Base-by-base conservation (phyloP, 306 rosid species). In the Lathyrus oleraceus region DNA sequence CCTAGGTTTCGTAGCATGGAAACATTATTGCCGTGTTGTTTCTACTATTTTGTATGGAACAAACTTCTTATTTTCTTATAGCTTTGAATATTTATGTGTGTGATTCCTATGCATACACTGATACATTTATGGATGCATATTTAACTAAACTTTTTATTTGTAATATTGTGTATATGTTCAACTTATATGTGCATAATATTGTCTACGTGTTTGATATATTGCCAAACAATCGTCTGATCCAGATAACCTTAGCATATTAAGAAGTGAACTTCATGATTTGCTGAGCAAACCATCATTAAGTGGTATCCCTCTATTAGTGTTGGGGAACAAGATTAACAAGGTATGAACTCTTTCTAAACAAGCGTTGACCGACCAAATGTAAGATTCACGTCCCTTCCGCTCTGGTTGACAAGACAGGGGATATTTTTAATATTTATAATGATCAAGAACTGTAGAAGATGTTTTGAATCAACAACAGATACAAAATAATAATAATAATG, bases 1-100 rank as follows among this genome's bases (percentile, higher is more conserved):
- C 97, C 97, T 63, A 87, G 97, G 81, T 91, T 91, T 79, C 96
- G 96, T 79, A 91, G 96, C 89, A 88, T 88, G 97, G 97, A 96
- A 91, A 69, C 87, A 96, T 54, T 91, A 91, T 69, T 91, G 97
- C 56, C 96, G 97, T 60, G 89, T 96, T 0, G 97, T 88, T 79
- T 88, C 97, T 67, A 96, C 97, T 51, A 88, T 91, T 72, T 91
- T 91, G 97, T 91, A 91, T 66, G 86, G 20, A 66, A 48, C 65
- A 14, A 47, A 66, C 74, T 72, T 75, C 27, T 67, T 58, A 7
- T 79, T 66, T 58, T 65, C 25, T 70, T 44, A n/a, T 79, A 43
- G 20, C 11, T 61, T 72, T 40, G n/a, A 78, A 52, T 4, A 4
- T 74, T 70, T 71, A 44, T 57, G 10, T 20, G 4, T 5, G 9